These are phyloP conservation scores for Turnera subulata DNA, from an alignment of 345 rosid species.

Conservation along the genomic window DNA sequence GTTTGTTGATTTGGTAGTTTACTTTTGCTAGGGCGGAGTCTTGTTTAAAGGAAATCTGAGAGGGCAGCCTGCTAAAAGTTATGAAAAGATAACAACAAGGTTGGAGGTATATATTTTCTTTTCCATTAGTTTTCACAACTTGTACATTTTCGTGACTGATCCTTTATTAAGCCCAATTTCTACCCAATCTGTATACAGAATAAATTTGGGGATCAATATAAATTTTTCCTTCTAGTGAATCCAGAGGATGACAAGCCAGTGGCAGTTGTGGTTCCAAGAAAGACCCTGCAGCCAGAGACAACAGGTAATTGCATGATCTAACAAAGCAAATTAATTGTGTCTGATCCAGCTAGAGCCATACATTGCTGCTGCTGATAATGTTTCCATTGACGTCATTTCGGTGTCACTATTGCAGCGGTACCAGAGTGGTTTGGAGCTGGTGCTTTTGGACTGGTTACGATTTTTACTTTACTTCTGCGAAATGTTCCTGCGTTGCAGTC, in stretches of 20 bases:
- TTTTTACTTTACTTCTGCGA: conserved; percentile 78
- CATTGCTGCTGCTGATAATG: background rate
- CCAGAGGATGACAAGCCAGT: conserved; percentile 97
- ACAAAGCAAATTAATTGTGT: background rate
- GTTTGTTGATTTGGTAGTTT: conserved; percentile 4
- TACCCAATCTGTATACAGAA: conserved; percentile 43
- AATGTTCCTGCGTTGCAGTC: conserved; percentile 88
- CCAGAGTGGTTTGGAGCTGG: conserved; percentile 99
- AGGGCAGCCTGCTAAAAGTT: conserved; percentile 77
- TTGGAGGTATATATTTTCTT: conserved; percentile 46
- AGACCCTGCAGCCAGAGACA: conserved; percentile 72
- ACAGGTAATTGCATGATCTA: conserved; percentile 43
- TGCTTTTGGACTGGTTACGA: conserved; percentile 77
- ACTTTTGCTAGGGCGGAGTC: conserved; percentile 65
- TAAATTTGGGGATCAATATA: conserved; percentile 74
- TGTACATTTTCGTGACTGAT: conserved; percentile 5
- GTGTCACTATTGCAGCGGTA: conserved; percentile 52
- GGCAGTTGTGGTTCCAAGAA: conserved; percentile 87
- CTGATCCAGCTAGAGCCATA: background rate
- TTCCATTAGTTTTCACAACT: background rate
- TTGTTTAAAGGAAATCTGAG: conserved; percentile 92
- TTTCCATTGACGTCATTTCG: background rate
- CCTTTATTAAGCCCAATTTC: conserved; percentile 7
- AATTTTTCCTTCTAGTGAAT: conserved; percentile 77
- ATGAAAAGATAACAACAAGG: conserved; percentile 70